Percentiles rank a stretch among this genome's conserved stretches.
Conservation (phyloP, 164 flowering plant species). For the Umbellularia californica region DNA sequence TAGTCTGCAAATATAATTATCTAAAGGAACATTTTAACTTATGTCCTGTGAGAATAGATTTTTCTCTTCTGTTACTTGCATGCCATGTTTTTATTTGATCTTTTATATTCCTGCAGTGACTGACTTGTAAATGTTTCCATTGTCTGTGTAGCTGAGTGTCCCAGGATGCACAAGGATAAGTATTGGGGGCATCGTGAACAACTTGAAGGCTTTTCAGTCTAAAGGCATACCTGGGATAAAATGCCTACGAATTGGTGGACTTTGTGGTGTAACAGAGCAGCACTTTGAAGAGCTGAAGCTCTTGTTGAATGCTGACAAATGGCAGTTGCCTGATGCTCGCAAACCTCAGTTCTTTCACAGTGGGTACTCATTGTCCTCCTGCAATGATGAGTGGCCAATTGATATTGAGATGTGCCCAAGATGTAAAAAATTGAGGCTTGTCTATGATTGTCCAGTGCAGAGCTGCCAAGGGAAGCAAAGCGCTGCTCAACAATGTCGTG, state of each 20-base stretch:
- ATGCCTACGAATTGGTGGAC: constrained; percentile 62
- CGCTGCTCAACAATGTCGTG: constrained; percentile 50
- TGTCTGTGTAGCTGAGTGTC: constrained; percentile 62
- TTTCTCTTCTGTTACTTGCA: too few relatives aligned
- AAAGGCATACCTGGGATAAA: constrained; percentile 43
- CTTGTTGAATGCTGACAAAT: constrained; percentile 27
- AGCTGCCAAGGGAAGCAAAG: constrained; percentile 49
- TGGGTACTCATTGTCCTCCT: constrained; percentile 24
- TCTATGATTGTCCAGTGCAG: constrained; percentile 85
- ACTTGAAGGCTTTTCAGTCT: constrained; percentile 43
- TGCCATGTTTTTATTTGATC: too few relatives aligned
- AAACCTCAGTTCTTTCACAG: constrained; percentile 52
- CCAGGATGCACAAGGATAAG: constrained; percentile 73
- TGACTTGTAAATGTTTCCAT: background rate
- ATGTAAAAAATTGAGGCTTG: constrained; percentile 64
- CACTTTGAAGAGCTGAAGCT: constrained; percentile 67
- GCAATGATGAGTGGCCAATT: constrained; percentile 59
- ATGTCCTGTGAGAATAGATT: too few relatives aligned
- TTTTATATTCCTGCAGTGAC: too few relatives aligned
- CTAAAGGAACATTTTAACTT: too few relatives aligned
- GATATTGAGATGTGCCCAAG: constrained; percentile 81
- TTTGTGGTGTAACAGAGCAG: constrained; percentile 52
- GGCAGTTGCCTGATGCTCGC: constrained; percentile 18
- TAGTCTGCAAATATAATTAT: too few relatives aligned
- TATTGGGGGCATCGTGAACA: constrained; percentile 57